Conservation (phyloP, 2,329 filamentous ascomycete species). For the Colletotrichum sp. region DNA sequence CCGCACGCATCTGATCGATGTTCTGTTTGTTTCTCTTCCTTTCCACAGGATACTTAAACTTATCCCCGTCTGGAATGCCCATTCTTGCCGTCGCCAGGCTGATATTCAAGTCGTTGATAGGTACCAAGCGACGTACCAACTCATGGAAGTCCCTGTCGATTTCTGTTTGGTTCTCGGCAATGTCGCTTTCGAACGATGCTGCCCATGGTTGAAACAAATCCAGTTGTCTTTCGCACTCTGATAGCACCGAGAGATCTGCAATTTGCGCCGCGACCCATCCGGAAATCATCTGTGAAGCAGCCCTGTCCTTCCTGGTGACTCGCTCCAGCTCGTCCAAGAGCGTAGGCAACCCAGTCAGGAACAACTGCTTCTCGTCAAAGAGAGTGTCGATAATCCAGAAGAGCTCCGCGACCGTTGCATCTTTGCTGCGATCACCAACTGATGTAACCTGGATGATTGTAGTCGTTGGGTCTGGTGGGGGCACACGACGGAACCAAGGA, state of each 20-base stretch:
- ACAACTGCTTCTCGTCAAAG: conserved; percentile 38
- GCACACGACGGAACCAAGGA: conserved; percentile 32
- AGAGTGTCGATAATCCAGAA: conserved; percentile 42
- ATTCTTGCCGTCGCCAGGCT: conserved; percentile 19
- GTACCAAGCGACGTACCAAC: conserved; percentile 15
- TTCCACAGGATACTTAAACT: conserved; percentile 47
- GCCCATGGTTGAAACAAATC: conserved; percentile 55
- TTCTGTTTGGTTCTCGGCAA: conserved; percentile 24
- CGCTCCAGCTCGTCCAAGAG: conserved; percentile 55
- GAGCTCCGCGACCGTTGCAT: conserved; percentile 27
- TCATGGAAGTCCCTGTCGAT: conserved; percentile 31
- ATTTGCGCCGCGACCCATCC: conserved; percentile 38
- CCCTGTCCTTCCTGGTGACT: conserved; percentile 40
- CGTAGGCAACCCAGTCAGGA: conserved; percentile 35
- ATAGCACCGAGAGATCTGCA: conserved; percentile 49
- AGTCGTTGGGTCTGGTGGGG: conserved; percentile 24
- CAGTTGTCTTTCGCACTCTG: conserved; percentile 49
- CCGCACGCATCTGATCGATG: conserved; percentile 44
- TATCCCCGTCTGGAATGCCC: conserved; percentile 37
- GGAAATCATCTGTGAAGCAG: conserved; percentile 41
- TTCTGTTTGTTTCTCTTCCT: conserved; percentile 52
- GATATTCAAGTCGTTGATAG: conserved; percentile 23
- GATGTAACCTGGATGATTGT: conserved; percentile 25
- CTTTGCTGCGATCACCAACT: conserved; percentile 20
- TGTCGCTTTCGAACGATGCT: conserved; percentile 36